Evolutionary conservation across 164 flowering plant genomes (phyloP), one percentile per base, ranked within the genome.

Genomic region (Dillenia suffruticosa): DNA sequence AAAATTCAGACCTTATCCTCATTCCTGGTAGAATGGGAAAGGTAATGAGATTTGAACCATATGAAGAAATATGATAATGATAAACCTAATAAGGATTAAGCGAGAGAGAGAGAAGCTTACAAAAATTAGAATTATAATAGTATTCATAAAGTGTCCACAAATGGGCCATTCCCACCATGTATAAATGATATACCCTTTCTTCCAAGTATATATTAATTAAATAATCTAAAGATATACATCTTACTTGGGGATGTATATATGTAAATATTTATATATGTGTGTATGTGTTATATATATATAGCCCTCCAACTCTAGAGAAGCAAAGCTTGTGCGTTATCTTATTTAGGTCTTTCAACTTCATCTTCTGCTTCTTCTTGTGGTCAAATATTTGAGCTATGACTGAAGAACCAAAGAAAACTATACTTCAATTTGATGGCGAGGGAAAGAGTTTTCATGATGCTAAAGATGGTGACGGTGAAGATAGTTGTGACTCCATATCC

Each of bases 1-100:
- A 63, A 61, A n/a, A 6, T 53, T 60, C 64, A 62, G 70, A 65
- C 70, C 88, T 83, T 83, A 82, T 83, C 86, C 73, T 57, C 60
- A 57, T 64, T 66, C 71, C 73, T 69, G 52, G 67, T 73, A 72
- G 73, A 71, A 57, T 56, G 72, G 62, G 76, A 63, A 75, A 65
- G 59, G 58, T 12, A n/a, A 58, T 16, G 67, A 66, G 69, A 48
- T 66, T 43, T 54, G 61, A 56, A 64, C 70, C 70, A 49, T 57
- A 57, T 17, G 40, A 32, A 32, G 40, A 32, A 46, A 68, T 24
- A 19, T 67, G 81, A 80, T 76, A 73, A 72, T 63, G 70, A 59
- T 81, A 74, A 72, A 69, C 67, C 72, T 61, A 44, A 32, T 32
- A 5, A 16, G 67, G 71, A 76, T 70, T 68, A 70, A 59, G 66